Percentiles rank a stretch among this genome's conserved stretches.
Evolutionary conservation across 2,329 filamentous ascomycete species (phyloP).

Genomic region (Fusarium secorum): DNA sequence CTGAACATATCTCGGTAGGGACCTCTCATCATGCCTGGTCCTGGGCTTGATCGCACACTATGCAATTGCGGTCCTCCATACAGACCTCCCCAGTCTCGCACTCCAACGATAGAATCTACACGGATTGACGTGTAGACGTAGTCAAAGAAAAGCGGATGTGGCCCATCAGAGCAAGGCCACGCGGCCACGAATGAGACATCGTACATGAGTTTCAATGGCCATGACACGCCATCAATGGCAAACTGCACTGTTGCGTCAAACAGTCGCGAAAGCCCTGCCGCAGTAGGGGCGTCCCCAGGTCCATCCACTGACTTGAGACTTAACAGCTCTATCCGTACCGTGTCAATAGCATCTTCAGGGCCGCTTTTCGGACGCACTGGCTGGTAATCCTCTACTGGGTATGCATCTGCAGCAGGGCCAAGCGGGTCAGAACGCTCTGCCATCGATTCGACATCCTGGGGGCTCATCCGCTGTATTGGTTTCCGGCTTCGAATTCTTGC

Average conservation of each 20-base stretch:
- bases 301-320: slow-evolving; percentile 61
- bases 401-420: slow-evolving; percentile 67
- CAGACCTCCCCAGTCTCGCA: slow-evolving; percentile 70
- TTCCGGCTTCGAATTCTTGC: slow-evolving; percentile 70
- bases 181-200: slow-evolving; percentile 73
- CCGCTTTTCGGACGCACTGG: slow-evolving; percentile 64
- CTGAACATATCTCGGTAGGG: slow-evolving; percentile 40
- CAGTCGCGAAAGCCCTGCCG: slow-evolving; percentile 51
- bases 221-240: slow-evolving; percentile 68
- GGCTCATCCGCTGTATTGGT: slow-evolving; percentile 63
- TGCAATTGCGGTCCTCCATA: slow-evolving; percentile 44
- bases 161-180: slow-evolving; percentile 69
- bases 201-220: slow-evolving; percentile 68
- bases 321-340: slow-evolving; percentile 74
- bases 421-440: slow-evolving; percentile 72
- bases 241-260: slow-evolving; percentile 71
- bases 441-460: slow-evolving; percentile 71
- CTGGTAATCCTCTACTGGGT: slow-evolving; percentile 73
- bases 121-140: slow-evolving; percentile 67
- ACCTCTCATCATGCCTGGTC: slow-evolving; percentile 41
- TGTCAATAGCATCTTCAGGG: slow-evolving; percentile 65
- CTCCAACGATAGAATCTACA: slow-evolving; percentile 70
- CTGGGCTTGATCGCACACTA: slow-evolving; percentile 49
- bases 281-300: slow-evolving; percentile 31
- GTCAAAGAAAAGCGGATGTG: slow-evolving; percentile 76